Evolutionary conservation across 805 yeast species (phyloP), one percentile per base, ranked within the genome.

Genomic region (Wickerhamomyces tratensis): DNA sequence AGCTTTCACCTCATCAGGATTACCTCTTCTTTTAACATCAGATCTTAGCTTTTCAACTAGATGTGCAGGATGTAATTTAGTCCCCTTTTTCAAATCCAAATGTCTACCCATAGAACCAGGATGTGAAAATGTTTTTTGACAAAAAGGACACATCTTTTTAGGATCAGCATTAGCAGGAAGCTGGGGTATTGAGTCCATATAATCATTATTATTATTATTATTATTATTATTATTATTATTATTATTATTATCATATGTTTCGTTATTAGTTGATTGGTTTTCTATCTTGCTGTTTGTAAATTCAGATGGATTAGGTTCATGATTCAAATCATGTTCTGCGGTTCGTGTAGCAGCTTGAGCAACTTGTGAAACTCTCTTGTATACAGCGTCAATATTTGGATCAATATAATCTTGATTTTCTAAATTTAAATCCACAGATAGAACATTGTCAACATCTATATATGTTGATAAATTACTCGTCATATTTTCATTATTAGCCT

Each of bases 41-140:
- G 68, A 62, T 30, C 82, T 53, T 36, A 77, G 48, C 40, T 51
- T 52, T 12, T 68, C 72, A 13, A 79, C 74, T 36, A 65, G 61
- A 3, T 67, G 74, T 1, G 61, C 53, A 0, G 83, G 83, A 47
- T 78, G 84, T 13, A 58, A 42, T 1, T 63, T 52, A 9, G 77
- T 67, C 1, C 83, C 84, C 42, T 73, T 72, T 46, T 74, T 70
- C 38, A 65, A 54, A 49, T 79, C 83, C 37, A 79, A 54, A 53
- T 78, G 84, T 33, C 84, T 62, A 1, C 82, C 82, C 43, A 76
- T 60, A 1, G 80, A 74, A 2, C 82, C 81, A 7, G 77, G 73
- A 45, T 75, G 76, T 3, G 77, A 67, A 53, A 77, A 79, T 1
- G 69, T 62, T 44, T 68, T 64, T 1, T 72, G 72, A 49, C 84